Percentiles rank a stretch among this genome's conserved stretches.
phyloP scores from a whole-genome alignment of 2,329 filamentous ascomycete species.

The Beauveria pseudobassiana region DNA sequence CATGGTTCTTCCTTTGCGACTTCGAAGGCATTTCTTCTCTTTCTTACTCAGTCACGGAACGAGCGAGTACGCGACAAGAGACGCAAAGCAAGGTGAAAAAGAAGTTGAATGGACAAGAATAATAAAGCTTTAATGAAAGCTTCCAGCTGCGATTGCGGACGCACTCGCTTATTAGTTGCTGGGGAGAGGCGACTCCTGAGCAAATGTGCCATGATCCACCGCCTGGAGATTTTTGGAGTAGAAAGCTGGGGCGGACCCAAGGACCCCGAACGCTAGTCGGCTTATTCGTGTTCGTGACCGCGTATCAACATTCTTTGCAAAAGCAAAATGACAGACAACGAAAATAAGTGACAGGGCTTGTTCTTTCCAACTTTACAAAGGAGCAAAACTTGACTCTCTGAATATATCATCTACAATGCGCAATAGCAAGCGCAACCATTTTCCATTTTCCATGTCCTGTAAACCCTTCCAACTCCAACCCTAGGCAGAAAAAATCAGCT shows the following conservation, averaged over 20 bases:
- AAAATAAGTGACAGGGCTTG: not conserved
- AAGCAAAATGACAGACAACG: no score
- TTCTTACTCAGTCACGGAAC: not conserved
- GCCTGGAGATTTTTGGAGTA: constrained; percentile 16
- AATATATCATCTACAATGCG: not conserved
- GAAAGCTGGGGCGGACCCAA: not conserved
- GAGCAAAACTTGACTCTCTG: not conserved
- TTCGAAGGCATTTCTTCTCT: constrained; percentile 6
- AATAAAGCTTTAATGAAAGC: not conserved
- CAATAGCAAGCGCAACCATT: not conserved
- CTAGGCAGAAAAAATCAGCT: not conserved
- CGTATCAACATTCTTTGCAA: no score
- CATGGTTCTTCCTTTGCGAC: constrained; percentile 9
- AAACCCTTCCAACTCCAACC: not conserved
- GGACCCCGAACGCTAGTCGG: not conserved
- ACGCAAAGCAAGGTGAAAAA: not conserved
- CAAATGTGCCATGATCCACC: constrained; percentile 22
- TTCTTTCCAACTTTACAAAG: not conserved
- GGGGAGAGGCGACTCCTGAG: not conserved
- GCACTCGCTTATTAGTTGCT: not conserved
- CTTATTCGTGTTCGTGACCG: constrained; percentile 10
- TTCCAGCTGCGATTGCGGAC: not conserved
- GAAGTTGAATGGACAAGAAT: not conserved
- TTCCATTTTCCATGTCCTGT: not conserved
- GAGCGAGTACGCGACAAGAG: not conserved